Conservation (phyloP, 352 stramenopile species). For the Phytophthora pseudosyringae region DNA sequence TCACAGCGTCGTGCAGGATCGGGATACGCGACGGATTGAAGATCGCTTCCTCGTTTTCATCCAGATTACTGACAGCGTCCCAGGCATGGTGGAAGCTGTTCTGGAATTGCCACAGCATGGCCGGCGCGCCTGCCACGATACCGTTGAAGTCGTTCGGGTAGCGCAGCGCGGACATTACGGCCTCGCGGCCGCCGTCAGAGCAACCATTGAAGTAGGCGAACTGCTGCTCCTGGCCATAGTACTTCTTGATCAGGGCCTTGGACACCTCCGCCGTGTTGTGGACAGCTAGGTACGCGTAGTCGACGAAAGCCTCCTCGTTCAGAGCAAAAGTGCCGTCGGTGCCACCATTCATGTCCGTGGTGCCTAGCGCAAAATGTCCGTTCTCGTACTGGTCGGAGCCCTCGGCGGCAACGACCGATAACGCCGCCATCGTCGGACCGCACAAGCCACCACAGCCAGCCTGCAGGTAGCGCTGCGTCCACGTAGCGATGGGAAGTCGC, state of each 20-base stretch:
- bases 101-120: constrained; percentile 41
- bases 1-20: constrained; percentile 35
- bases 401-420: constrained; percentile 30
- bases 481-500: constrained; percentile 37
- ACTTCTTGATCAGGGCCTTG: constrained; percentile 47
- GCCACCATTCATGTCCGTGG: constrained; percentile 40
- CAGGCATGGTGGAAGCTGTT: constrained; percentile 47
- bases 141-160: constrained; percentile 46
- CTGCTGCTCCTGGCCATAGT: constrained; percentile 40
- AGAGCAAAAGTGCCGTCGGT: constrained; percentile 38
- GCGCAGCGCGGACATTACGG: constrained; percentile 39
- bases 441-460: constrained; percentile 44
- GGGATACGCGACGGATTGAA: constrained; percentile 29
- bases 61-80: constrained; percentile 31
- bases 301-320: constrained; percentile 31
- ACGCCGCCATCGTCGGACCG: constrained; percentile 17
- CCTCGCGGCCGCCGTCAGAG: constrained; percentile 44
- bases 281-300: constrained; percentile 43
- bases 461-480: constrained; percentile 48
- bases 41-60: constrained; percentile 25
- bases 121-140: constrained; percentile 41
- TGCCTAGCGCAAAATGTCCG: constrained; percentile 40
- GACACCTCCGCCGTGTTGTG: constrained; percentile 36
- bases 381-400: constrained; percentile 28
- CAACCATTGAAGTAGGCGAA: constrained; percentile 53